Evolutionary conservation across 192 early-diverging fungal genomes (phyloP).

Genomic region (Backusella luteola): DNA sequence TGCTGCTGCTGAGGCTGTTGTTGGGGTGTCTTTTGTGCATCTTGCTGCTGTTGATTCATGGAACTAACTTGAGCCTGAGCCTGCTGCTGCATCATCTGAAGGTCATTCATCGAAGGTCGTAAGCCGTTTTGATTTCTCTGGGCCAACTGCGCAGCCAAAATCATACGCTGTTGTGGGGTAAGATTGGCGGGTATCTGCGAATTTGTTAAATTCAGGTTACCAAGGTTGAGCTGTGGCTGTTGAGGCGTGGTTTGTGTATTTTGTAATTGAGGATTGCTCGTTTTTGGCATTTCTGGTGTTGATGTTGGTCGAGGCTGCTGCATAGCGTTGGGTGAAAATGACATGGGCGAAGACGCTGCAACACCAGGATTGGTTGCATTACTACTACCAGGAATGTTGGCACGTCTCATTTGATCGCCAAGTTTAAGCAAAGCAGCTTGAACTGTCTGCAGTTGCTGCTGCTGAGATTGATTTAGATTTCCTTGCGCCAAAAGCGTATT

Average conservation of each 20-base stretch:
- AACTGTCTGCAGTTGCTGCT: constrained; percentile 6
- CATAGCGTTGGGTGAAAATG: neutral
- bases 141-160: constrained; percentile 11
- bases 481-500: neutral
- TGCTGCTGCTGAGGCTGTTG: neutral
- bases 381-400: neutral
- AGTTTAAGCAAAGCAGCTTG: constrained; percentile 7
- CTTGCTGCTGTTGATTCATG: neutral
- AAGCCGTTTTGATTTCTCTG: constrained; percentile 12
- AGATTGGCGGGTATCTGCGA: constrained; percentile 8
- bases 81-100: constrained; percentile 11
- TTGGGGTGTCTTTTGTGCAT: neutral
- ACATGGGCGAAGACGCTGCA: neutral
- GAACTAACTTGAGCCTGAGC: neutral
- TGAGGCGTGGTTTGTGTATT: neutral
- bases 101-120: neutral
- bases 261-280: neutral
- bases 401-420: constrained; percentile 15
- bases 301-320: constrained; percentile 8
- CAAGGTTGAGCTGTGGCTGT: neutral
- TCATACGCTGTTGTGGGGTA: constrained; percentile 25
- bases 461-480: constrained; percentile 1
- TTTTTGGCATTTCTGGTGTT: neutral
- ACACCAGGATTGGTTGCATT: neutral
- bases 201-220: constrained; percentile 2